Evolutionary conservation across 176 grass and related monocot genomes (phyloP).

Genomic region (Carex parvula): DNA sequence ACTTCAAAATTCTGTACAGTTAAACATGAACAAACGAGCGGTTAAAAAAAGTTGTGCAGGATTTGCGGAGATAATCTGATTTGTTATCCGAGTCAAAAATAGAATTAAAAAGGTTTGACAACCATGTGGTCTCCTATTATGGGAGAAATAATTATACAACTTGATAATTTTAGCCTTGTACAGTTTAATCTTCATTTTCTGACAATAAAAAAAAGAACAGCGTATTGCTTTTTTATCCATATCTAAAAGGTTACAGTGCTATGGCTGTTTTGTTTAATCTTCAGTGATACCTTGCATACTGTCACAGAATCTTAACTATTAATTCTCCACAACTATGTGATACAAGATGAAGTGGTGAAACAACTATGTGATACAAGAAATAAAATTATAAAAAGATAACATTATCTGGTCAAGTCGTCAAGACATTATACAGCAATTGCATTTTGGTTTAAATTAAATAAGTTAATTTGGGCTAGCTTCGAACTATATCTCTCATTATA

Average conservation of each 20-base stretch:
- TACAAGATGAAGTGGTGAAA: too few species aligned
- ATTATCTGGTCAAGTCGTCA: too few species aligned
- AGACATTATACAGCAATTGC: too few species aligned
- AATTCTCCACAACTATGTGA: too few species aligned
- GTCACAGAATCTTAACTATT: not conserved
- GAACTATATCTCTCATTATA: too few species aligned
- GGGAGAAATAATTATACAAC: not conserved
- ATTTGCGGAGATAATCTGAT: slow-evolving; percentile 15
- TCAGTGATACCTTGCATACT: not conserved
- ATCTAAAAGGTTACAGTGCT: not conserved
- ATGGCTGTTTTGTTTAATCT: not conserved
- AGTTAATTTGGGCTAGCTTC: too few species aligned
- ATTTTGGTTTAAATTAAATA: too few species aligned
- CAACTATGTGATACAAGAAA: too few species aligned
- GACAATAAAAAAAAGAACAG: not conserved
- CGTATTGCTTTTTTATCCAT: not conserved
- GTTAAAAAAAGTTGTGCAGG: not conserved
- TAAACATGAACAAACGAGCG: not conserved
- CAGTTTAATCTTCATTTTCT: not conserved
- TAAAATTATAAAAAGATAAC: too few species aligned
- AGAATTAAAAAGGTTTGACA: slow-evolving; percentile 3
- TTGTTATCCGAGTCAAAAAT: slow-evolving; percentile 7
- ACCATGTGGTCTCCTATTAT: not conserved
- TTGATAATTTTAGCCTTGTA: not conserved
- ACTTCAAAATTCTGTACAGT: not conserved